Evolutionary conservation across 352 stramenopile genomes (phyloP), one percentile per base, ranked within the genome.

Genomic region (Pythium phragmitis): DNA sequence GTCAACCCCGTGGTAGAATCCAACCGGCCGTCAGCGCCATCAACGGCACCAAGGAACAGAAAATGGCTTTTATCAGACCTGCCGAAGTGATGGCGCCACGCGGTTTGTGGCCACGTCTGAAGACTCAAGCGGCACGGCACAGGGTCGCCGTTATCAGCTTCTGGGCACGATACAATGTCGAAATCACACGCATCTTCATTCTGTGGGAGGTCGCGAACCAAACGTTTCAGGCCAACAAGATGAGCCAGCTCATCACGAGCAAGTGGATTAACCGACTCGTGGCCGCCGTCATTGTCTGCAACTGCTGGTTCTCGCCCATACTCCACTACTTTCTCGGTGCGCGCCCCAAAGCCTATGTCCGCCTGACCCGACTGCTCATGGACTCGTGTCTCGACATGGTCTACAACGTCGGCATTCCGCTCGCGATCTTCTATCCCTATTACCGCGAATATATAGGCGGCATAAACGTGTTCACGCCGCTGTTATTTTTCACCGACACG

Each of bases 261-360:
- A 16, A 51, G 23, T 30, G 39, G 55, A 42, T 69, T n/a, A 69
- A 69, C 34, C 63, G 48, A 11, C 30, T 64, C 0, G 3, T 60
- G 0, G 47, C 47, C 3, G 4, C 1, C 9, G 30, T 69, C 26
- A 56, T 64, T 14, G 41, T 69, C 1, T 3, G 43, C 26, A 69
- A 64, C 23, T 62, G 45, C 53, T 68, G 62, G 62, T 63, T 54
- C 36, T 51, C 55, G 12, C 62, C 62, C 45, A 16, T 19, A n/a
- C 17, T 28, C 45, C 17, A 50, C 45, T 28, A 50, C 45, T 21
- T 28, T 50, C 21, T 50, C 45, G 45, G 30, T n/a, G 1, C 2
- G 0, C 26, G 6, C 2, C 45, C 58, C 5, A 30, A 16, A 5
- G 23, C 11, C 23, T 12, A 5, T 4, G 36, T 26, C 17, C 48